These are phyloP conservation scores for Sporodiniella umbellata DNA, from an alignment of 371 early-diverging fungal genomes.

Conservation along the genomic window DNA sequence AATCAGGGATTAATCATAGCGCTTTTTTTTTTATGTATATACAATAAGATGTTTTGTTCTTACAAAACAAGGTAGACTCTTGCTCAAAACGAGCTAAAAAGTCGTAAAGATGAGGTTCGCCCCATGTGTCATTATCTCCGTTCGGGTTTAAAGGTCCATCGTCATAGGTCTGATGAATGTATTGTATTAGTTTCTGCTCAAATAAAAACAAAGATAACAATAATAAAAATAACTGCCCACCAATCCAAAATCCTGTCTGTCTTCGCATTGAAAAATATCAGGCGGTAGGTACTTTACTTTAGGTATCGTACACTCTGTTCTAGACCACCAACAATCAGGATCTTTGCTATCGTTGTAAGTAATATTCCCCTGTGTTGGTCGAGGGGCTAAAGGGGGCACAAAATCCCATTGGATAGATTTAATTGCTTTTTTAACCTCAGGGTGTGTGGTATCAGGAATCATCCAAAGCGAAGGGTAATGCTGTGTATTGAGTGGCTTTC, in stretches of 20 bases:
- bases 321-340: constrained; percentile 22
- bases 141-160: constrained; percentile 24
- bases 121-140: constrained; percentile 13
- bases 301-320: constrained; percentile 12
- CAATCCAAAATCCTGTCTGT: constrained; percentile 19
- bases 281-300: constrained; percentile 14
- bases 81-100: constrained; percentile 19
- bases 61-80: constrained; percentile 24
- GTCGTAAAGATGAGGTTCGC: constrained; percentile 25
- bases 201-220: too few relatives aligned
- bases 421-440: constrained; percentile 17
- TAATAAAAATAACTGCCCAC: too few relatives aligned
- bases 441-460: constrained; percentile 11
- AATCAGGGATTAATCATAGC: neutral
- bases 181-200: too few relatives aligned
- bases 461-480: constrained; percentile 11
- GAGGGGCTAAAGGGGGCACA: constrained; percentile 12
- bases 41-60: neutral
- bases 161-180: constrained; percentile 16
- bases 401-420: constrained; percentile 17
- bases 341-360: constrained; percentile 7
- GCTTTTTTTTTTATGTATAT: neutral
- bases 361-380: neutral
- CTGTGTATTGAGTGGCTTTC: neutral
- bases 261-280: constrained; percentile 16